A percentile compares a stretch with the other conserved stretches of the same genome.
Evolutionary conservation across 768 basidiomycete species (phyloP).

Genomic region (Termitomyces sp.): DNA sequence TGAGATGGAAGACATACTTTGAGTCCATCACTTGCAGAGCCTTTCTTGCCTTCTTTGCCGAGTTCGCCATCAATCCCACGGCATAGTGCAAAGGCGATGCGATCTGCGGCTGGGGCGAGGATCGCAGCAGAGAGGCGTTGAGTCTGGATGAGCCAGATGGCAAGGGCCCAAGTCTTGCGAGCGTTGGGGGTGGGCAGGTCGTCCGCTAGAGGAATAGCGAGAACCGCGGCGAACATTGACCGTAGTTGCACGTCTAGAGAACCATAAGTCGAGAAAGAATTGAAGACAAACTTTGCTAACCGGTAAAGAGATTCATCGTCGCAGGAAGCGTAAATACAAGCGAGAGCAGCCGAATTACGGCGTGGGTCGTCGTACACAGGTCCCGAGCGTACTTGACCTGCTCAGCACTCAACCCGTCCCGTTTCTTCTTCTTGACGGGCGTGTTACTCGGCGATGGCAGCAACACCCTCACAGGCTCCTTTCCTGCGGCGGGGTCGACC

Average conservation of each 20-base stretch:
- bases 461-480: slow-evolving; percentile 22
- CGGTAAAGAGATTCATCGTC: slow-evolving; percentile 56
- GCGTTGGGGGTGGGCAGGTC: slow-evolving; percentile 77
- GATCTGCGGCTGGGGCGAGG: slow-evolving; percentile 57
- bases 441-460: slow-evolving; percentile 72
- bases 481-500: slow-evolving; percentile 45
- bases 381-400: slow-evolving; percentile 80
- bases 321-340: slow-evolving; percentile 60
- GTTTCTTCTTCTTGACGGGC: slow-evolving; percentile 53
- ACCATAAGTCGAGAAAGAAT: slow-evolving; percentile 5
- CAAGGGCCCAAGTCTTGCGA: slow-evolving; percentile 80
- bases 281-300: slow-evolving; percentile 34
- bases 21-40: slow-evolving; percentile 72
- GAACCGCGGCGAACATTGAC: slow-evolving; percentile 56
- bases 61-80: slow-evolving; percentile 82
- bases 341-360: slow-evolving; percentile 63
- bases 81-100: slow-evolving; percentile 68
- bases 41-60: slow-evolving; percentile 88
- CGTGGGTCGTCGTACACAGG: slow-evolving; percentile 69
- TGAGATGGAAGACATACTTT: slow-evolving; percentile 44
- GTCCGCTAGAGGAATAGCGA: slow-evolving; percentile 70
- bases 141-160: slow-evolving; percentile 70
- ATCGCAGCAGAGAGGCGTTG: slow-evolving; percentile 66
- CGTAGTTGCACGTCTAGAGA: slow-evolving; percentile 54
- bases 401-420: slow-evolving; percentile 70